phyloP scores from a whole-genome alignment of 495 filamentous ascomycete species.

The Apiosordaria backusii region DNA sequence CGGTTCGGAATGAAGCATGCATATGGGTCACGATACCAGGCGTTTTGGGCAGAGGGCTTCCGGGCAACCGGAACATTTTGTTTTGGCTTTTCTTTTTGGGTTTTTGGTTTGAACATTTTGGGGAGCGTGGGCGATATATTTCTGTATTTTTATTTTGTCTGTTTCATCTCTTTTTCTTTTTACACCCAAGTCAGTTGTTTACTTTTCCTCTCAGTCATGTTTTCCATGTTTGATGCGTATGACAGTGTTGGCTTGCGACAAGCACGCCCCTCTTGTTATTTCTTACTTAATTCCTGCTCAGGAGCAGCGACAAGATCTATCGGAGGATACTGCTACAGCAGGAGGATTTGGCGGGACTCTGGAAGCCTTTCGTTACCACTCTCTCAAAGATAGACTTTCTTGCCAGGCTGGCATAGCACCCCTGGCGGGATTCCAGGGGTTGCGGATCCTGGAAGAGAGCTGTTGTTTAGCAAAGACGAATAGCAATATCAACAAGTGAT shows the following conservation, averaged over 20 bases:
- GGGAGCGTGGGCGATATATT: not conserved
- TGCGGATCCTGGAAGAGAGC: conserved; percentile 7
- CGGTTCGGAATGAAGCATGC: conserved; percentile 21
- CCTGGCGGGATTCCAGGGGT: conserved; percentile 15
- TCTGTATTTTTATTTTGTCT: conserved; percentile 10
- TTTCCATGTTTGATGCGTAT: conserved; percentile 7
- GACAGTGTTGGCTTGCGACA: not conserved
- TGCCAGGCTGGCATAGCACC: conserved; percentile 14
- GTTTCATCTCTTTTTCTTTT: conserved; percentile 9
- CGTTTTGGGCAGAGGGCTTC: conserved; percentile 25
- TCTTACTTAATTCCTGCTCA: conserved; percentile 27
- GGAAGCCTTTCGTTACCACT: conserved; percentile 5
- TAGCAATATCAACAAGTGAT: not conserved
- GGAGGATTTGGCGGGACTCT: conserved; percentile 10
- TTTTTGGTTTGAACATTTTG: conserved; percentile 1
- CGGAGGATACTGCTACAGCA: conserved; percentile 16
- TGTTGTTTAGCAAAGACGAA: not conserved
- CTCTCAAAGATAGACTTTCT: not conserved
- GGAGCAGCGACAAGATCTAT: conserved; percentile 24
- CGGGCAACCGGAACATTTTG: conserved; percentile 26
- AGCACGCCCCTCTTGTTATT: not conserved
- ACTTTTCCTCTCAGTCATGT: conserved; percentile 8
- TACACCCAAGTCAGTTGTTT: conserved; percentile 1
- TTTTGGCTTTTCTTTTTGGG: conserved; percentile 9
- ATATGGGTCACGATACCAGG: conserved; percentile 34